Evolutionary conservation across 2,329 filamentous ascomycete species (phyloP), one percentile per base, ranked within the genome.

Genomic region (Beauveria scarabaeidicola): DNA sequence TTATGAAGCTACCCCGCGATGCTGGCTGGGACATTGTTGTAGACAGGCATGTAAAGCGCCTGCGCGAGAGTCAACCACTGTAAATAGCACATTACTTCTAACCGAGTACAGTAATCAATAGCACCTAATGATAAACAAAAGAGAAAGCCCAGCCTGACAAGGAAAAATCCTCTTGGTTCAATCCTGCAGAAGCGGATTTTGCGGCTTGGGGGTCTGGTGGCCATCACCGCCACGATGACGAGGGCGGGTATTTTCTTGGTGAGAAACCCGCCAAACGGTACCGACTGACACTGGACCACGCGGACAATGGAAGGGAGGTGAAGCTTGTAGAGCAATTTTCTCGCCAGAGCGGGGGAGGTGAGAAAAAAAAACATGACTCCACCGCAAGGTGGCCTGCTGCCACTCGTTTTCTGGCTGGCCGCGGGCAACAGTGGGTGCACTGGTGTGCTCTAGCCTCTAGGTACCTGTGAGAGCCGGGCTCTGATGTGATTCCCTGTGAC

Each of bases 231-330:
- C 56, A 52, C 56, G 38, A 52, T 15, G 25, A 46, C 25, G 8
- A 8, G 2, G 2, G n/a, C 36, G 32, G 27, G 56, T 58, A 58
- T 41, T 27, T 58, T 46, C 19, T 23, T n/a, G n/a, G 23, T 29
- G 32, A 6, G 25, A n/a, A 2, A n/a, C 3, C 11, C 23, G 27
- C 38, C 3, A 52, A 52, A 52, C n/a, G 17, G 38, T 52, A 58
- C 47, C 47, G 36, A 8, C 5, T 51, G 17, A 7, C 36, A 32
- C n/a, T n/a, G 32, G 56, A 44, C 25, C 29, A 48, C n/a, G 23
- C 38, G 23, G 36, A 27, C 15, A 17, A 60, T 60, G 58, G 58
- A 60, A 60, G 52, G 52, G 43, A 60, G 58, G 58, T 60, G 58
- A 60, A 60, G 51, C 58, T n/a, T 43, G 36, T 51, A 23, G 58